Evolutionary conservation across 202 grass and related monocot genomes (phyloP).

Genomic region (Saccharum hybrid): DNA sequence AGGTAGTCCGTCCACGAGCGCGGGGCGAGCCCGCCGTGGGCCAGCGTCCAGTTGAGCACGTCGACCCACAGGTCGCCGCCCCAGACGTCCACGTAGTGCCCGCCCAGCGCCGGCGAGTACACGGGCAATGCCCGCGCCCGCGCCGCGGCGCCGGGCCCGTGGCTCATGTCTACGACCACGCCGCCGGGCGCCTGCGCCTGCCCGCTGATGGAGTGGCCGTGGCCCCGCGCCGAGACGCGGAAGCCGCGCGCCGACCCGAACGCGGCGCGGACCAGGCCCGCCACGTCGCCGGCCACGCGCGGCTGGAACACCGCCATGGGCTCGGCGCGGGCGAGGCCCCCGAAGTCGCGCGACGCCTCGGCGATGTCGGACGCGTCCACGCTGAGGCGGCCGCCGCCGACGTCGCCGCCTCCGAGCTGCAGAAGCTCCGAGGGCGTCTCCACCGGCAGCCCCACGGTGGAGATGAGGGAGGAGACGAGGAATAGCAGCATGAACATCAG

Average conservation of each 20-base stretch:
- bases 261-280: constrained; percentile 53
- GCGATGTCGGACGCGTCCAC: constrained; percentile 56
- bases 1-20: constrained; percentile 96
- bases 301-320: constrained; percentile 67
- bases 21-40: constrained; percentile 73
- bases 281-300: constrained; percentile 54
- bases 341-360: constrained; percentile 71
- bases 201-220: constrained; percentile 85
- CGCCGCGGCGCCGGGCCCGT: constrained; percentile 34
- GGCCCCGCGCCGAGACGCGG: constrained; percentile 72
- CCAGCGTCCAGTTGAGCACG: constrained; percentile 83
- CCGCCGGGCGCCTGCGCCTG: constrained; percentile 74
- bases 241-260: constrained; percentile 50
- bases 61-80: constrained; percentile 85
- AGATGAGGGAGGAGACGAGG: constrained; percentile 63
- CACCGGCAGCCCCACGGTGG: constrained; percentile 69
- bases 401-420: constrained; percentile 39
- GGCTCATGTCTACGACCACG: constrained; percentile 82
- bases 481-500: constrained; percentile 50
- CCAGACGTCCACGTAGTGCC: constrained; percentile 87
- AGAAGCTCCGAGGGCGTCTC: constrained; percentile 47
- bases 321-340: constrained; percentile 13
- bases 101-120: constrained; percentile 57
- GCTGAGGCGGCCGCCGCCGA: constrained; percentile 42
- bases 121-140: constrained; percentile 45